Conservation (phyloP, 768 basidiomycete genomes). For the Russula lepida region DNA sequence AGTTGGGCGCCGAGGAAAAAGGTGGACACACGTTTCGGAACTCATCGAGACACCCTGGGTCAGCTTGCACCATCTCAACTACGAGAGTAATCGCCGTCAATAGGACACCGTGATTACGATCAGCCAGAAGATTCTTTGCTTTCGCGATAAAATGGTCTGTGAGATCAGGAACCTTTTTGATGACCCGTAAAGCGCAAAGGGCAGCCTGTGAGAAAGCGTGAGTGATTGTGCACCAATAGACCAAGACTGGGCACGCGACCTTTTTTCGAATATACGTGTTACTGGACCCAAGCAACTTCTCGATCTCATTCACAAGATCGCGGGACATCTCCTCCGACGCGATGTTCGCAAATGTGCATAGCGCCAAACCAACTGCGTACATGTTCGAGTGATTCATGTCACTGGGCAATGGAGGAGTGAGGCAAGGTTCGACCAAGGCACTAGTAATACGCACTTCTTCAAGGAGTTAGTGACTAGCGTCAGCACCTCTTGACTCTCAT, state of each 20-base stretch:
- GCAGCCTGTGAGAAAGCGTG: conserved; percentile 57
- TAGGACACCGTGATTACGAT: conserved; percentile 95
- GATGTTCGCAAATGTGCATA: conserved; percentile 98
- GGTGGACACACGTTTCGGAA: conserved; percentile 70
- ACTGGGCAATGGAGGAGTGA: conserved; percentile 37
- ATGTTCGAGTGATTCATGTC: conserved; percentile 99
- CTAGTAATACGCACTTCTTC: conserved; percentile 67
- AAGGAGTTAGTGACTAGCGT: conserved; percentile 96
- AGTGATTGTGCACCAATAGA: background rate
- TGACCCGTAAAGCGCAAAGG: conserved; percentile 86
- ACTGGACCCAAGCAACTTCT: conserved; percentile 92
- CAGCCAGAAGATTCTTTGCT: conserved; percentile 84
- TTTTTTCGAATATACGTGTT: conserved; percentile 99
- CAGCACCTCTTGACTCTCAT: conserved; percentile 96
- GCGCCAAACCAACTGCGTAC: conserved; percentile 94
- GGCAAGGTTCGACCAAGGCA: background rate
- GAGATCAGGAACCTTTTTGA: conserved; percentile 94
- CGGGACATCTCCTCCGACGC: conserved; percentile 99
- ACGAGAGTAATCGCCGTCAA: conserved; percentile 91
- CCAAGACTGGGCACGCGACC: conserved; percentile 38
- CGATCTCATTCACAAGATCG: conserved; percentile 95
- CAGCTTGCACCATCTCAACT: conserved; percentile 86
- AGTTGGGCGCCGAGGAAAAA: conserved; percentile 5
- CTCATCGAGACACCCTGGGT: conserved; percentile 64
- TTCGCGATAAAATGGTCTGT: conserved; percentile 85